Conservation (phyloP, 192 early-diverging fungal genomes). For the Chytriomyces sp. region DNA sequence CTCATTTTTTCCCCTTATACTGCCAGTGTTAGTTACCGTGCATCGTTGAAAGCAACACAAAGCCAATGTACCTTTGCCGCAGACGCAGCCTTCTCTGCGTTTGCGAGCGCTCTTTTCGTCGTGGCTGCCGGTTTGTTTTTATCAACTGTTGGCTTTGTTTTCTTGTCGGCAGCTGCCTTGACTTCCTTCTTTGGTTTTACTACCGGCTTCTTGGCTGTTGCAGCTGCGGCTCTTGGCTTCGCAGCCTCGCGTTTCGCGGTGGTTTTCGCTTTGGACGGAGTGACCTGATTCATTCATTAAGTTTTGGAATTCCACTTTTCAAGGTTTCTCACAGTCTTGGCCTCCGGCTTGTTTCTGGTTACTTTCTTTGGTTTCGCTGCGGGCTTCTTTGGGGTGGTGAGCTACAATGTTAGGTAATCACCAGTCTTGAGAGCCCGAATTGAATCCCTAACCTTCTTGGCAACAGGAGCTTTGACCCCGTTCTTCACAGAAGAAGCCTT, state of each 20-base stretch:
- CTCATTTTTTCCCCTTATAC: no score
- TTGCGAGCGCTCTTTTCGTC: not conserved
- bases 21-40: no score
- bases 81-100: not conserved
- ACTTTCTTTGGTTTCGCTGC: no score
- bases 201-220: not conserved
- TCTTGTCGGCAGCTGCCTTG: conserved; percentile 7
- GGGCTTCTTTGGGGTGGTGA: not conserved
- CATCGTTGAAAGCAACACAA: no score
- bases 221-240: not conserved
- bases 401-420: no score
- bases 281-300: no score
- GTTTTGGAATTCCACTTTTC: no score
- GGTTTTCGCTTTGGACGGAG: conserved; percentile 18
- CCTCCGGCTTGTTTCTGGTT: no score
- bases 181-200: not conserved
- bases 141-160: not conserved
- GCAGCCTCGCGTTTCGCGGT: conserved; percentile 24
- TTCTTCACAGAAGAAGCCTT: not conserved
- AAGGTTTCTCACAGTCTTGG: no score
- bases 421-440: no score
- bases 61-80: no score
- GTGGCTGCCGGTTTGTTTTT: conserved; percentile 27
- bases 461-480: conserved; percentile 33
- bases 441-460: not conserved